Evolutionary conservation across 2,329 filamentous ascomycete genomes (phyloP), one percentile per base, ranked within the genome.

Genomic region (Aspergillus alliaceus): DNA sequence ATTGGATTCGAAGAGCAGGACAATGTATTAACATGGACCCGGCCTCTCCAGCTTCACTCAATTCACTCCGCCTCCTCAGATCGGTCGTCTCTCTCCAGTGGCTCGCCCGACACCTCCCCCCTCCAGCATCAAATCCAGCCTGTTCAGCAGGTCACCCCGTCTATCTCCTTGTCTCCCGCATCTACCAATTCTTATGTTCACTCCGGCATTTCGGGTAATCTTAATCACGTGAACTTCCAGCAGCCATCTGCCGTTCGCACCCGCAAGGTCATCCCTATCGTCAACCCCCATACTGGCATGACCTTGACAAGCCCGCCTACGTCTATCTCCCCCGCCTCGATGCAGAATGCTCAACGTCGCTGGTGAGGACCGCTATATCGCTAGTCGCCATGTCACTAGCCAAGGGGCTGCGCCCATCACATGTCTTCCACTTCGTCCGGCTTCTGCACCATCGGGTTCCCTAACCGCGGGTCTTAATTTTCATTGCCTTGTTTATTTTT

Each of bases 241-340:
- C 93, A 97, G 81, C 91, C 93, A 59, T 84, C 93, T 60, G 91
- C 93, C 60, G 91, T 93, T 63, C 90, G 95, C 66, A 86, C 89
- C 57, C 91, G 92, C 77, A 98, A 97, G 76, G 91, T 95, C 70
- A 98, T 98, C 66, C 93, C 93, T 58, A 99, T 99, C 74, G 91
- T 98, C 77, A 96, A 99, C 82, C 95, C 95, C 54, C 90, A 86
- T 66, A 97, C 93, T 56, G 92, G 95, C 71, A 87, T 92, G 75
- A 85, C 86, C 70, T 89, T 97, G 81, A 88, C 91, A 56, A 96
- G 91, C 80, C 93, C 93, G 65, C 91, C 93, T 25, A 88, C 88
- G 61, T 86, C 84, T 63, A 83, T 88, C 70, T 87, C 85, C 55
- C 86, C 86, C 58, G 83, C 80, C 72, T 82, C 85, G 78, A 83